Evolutionary conservation across 306 rosid species (phyloP).

Genomic region (Vicia sativa): DNA sequence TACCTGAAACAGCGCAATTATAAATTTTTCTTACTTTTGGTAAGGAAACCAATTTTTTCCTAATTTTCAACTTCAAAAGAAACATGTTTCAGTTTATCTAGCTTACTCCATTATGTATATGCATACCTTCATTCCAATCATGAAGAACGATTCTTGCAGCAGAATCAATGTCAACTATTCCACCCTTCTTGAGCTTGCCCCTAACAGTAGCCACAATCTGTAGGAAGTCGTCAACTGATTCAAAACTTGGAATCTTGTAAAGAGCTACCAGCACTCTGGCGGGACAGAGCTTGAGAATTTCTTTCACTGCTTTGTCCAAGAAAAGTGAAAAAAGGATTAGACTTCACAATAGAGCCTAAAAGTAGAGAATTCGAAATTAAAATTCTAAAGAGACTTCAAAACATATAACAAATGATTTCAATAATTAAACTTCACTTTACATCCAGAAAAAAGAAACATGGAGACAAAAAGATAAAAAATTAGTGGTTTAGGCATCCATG

Average conservation of each 20-base stretch:
- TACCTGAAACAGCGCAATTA: constrained; percentile 58
- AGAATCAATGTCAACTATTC: constrained; percentile 70
- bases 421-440: background rate
- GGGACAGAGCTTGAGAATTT: constrained; percentile 89
- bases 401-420: background rate
- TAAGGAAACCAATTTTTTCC: background rate
- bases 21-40: background rate
- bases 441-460: background rate
- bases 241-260: constrained; percentile 82
- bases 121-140: constrained; percentile 95
- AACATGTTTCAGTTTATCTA: constrained; percentile 11
- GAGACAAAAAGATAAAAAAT: background rate
- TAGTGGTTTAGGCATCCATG: no score
- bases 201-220: constrained; percentile 83
- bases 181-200: constrained; percentile 96
- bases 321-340: constrained; percentile 8
- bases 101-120: constrained; percentile 21
- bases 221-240: constrained; percentile 80
- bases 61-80: constrained; percentile 23
- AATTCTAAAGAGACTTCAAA: background rate
- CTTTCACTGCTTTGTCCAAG: constrained; percentile 67
- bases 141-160: constrained; percentile 92
- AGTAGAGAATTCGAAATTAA: background rate
- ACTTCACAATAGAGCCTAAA: constrained; percentile 5
- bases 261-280: constrained; percentile 64